These are phyloP conservation scores for Cnidoscolus chayamansa DNA, from an alignment of 441 rosid genomes.

Conservation along the genomic window DNA sequence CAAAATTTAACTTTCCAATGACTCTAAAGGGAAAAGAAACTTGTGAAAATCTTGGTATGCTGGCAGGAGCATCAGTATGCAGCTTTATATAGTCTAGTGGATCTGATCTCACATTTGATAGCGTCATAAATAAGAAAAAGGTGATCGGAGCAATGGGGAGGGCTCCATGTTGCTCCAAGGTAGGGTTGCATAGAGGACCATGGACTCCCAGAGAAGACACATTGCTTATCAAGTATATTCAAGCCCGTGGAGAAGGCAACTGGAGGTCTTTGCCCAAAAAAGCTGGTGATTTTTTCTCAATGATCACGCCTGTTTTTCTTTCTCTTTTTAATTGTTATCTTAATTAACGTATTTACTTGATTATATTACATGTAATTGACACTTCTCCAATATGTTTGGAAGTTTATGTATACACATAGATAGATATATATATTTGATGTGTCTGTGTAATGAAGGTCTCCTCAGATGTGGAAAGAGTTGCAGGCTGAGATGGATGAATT, in stretches of 20 bases:
- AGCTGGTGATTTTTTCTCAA: conserved; percentile 40
- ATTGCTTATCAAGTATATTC: conserved; percentile 49
- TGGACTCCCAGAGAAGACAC: conserved; percentile 67
- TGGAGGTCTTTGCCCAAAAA: conserved; percentile 65
- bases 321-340: neutral
- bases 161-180: conserved; percentile 66
- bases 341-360: too few relatives aligned
- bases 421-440: too few relatives aligned
- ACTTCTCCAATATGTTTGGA: too few relatives aligned
- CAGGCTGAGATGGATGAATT: conserved; percentile 72
- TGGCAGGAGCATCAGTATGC: neutral
- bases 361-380: neutral
- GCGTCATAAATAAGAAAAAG: neutral
- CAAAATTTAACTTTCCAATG: neutral
- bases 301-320: too few relatives aligned
- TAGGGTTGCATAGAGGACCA: conserved; percentile 60
- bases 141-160: conserved; percentile 45
- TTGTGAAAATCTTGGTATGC: neutral
- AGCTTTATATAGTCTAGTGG: neutral
- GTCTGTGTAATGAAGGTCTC: conserved; percentile 37
- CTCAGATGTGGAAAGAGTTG: conserved; percentile 67
- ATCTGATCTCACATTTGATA: neutral
- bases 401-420: too few relatives aligned
- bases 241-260: conserved; percentile 62
- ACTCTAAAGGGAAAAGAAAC: neutral